Evolutionary conservation across 23 red algal genomes (phyloP).

Genomic region (Chondrus crispus): DNA sequence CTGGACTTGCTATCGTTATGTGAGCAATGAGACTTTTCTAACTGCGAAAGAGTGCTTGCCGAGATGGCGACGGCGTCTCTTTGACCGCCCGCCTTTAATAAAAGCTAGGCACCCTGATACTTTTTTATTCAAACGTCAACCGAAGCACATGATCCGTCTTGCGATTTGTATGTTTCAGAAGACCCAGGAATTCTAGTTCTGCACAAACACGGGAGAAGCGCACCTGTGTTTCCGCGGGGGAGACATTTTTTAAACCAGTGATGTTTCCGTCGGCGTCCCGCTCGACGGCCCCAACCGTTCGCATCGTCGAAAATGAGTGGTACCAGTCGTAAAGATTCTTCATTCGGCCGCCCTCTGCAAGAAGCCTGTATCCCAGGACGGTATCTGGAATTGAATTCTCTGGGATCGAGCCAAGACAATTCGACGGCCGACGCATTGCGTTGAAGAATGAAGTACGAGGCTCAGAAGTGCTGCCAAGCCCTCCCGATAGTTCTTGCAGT

Average conservation of each 20-base stretch:
- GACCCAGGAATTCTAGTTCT: constrained; percentile 39
- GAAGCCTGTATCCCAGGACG: constrained; percentile 17
- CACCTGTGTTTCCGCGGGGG: constrained; percentile 33
- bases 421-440: constrained; percentile 26
- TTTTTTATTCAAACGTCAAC: constrained; percentile 24
- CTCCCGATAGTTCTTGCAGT: constrained; percentile 16
- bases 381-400: not conserved
- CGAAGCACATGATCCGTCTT: constrained; percentile 49
- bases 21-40: too few species aligned
- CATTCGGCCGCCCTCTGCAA: constrained; percentile 39
- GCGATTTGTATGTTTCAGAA: constrained; percentile 53
- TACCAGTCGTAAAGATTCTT: constrained; percentile 60
- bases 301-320: constrained; percentile 28
- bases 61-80: too few species aligned
- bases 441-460: constrained; percentile 34
- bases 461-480: constrained; percentile 29
- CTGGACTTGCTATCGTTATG: too few species aligned
- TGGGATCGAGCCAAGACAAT: not conserved
- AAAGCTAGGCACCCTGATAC: too few species aligned
- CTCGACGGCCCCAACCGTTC: not conserved
- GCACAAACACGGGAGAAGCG: constrained; percentile 43
- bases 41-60: too few species aligned
- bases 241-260: not conserved
- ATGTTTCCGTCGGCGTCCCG: not conserved
- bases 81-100: too few species aligned